Evolutionary conservation across 2,329 filamentous ascomycete genomes (phyloP).

Genomic region (Diplodia scrobiculata): DNA sequence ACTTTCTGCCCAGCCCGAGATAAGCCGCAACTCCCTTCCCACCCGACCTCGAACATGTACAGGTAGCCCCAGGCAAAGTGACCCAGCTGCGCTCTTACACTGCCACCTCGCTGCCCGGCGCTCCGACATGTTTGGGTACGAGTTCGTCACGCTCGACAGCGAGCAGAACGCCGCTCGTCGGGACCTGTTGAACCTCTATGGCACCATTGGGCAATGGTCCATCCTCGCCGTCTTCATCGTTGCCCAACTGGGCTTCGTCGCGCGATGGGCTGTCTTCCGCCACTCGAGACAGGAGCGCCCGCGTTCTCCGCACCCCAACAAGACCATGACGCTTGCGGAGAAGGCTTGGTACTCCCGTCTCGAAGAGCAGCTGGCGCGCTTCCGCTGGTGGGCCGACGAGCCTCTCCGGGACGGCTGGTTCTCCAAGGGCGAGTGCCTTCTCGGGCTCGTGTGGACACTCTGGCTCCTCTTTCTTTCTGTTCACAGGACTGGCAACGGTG

Average conservation of each 20-base stretch:
- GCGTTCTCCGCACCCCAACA: slow-evolving; percentile 48
- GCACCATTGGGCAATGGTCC: slow-evolving; percentile 59
- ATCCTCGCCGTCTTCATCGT: slow-evolving; percentile 51
- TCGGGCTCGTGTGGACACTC: slow-evolving; percentile 52
- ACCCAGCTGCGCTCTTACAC: too few relatives aligned
- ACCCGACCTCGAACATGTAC: slow-evolving; percentile 3
- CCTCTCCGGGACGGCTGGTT: slow-evolving; percentile 51
- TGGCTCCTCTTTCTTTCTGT: slow-evolving; percentile 58
- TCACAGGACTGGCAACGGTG: slow-evolving; percentile 58
- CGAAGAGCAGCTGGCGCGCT: slow-evolving; percentile 36
- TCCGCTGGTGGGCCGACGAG: slow-evolving; percentile 52
- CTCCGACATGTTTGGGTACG: slow-evolving; percentile 48
- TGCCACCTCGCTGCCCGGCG: neutral
- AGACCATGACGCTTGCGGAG: slow-evolving; percentile 36
- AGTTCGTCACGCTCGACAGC: slow-evolving; percentile 55
- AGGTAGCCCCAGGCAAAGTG: neutral
- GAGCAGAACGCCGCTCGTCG: slow-evolving; percentile 56
- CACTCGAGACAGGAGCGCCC: slow-evolving; percentile 36
- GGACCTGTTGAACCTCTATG: slow-evolving; percentile 58
- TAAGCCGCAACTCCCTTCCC: neutral
- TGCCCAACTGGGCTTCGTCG: slow-evolving; percentile 47
- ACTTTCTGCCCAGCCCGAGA: neutral
- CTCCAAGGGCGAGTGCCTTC: slow-evolving; percentile 55
- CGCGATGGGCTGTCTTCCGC: slow-evolving; percentile 13
- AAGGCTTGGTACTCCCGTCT: slow-evolving; percentile 36